Evolutionary conservation across 2,329 filamentous ascomycete species (phyloP).

Genomic region (Neospermospora avenae): DNA sequence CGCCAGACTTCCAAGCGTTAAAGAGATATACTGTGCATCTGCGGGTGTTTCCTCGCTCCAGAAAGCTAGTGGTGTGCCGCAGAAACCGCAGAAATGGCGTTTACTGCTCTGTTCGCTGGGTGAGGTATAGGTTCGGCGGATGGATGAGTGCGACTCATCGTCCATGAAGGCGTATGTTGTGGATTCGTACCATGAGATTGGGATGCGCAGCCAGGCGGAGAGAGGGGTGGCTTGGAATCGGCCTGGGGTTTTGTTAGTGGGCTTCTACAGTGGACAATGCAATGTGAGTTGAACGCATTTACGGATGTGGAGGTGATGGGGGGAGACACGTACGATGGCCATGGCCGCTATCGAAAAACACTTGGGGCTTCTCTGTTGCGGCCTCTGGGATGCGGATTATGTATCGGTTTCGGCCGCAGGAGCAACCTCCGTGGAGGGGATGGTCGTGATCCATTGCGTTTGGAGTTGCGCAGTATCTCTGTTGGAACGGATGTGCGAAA

Average conservation of each 20-base stretch:
- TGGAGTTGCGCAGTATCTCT: not conserved
- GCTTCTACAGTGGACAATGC: not conserved
- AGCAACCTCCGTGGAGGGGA: constrained; percentile 71
- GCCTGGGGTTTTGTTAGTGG: constrained; percentile 45
- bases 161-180: constrained; percentile 71
- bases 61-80: constrained; percentile 78
- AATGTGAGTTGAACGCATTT: not conserved
- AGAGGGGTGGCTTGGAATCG: constrained; percentile 67
- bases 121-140: constrained; percentile 65
- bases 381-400: constrained; percentile 64
- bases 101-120: constrained; percentile 53
- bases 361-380: constrained; percentile 54
- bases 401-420: constrained; percentile 84
- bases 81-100: constrained; percentile 87
- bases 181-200: constrained; percentile 76
- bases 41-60: constrained; percentile 72
- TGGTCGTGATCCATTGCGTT: constrained; percentile 45
- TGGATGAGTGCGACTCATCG: constrained; percentile 68
- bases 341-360: constrained; percentile 56
- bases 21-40: constrained; percentile 74
- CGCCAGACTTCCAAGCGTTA: constrained; percentile 75
- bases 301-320: not conserved
- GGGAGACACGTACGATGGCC: constrained; percentile 60
- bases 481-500: too few relatives aligned
- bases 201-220: constrained; percentile 79